Evolutionary conservation across 2,329 filamentous ascomycete species (phyloP), one percentile per base, ranked within the genome.

Genomic region (Fusarium graminum): DNA sequence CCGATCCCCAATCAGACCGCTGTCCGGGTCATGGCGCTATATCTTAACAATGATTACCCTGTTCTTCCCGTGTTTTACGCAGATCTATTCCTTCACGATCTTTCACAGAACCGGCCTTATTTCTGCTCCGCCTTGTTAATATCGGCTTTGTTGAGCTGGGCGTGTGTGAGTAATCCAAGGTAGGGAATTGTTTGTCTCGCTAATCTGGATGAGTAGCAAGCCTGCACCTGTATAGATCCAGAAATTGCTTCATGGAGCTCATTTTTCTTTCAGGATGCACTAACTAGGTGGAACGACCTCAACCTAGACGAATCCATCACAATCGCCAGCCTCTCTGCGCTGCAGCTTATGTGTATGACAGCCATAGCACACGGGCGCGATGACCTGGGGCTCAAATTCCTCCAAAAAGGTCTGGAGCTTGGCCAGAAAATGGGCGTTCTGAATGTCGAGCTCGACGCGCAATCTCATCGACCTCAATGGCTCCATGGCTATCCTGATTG

Each of bases 11-110:
- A 54, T 11, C 26, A 50, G 1, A 9, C 39, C n/a, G 52, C 43
- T 2, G 39, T 50, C 7, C 34, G 39, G 9, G 44, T 14, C 7
- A 54, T 54, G 13, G 52, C 52, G 6, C 28, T 54, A 3, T 54
- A 54, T n/a, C 28, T 54, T 1, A 50, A 50, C 8, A 54, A 54
- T 4, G 52, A 54, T 22, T 40, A 34, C 7, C 34, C 44, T 6
- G 11, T 54, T 2, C 36, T 54, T 17, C 52, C 52, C 5, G 1
- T 54, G 2, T 54, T 54, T 4, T n/a, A 50, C 11, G 28, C 2
- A 2, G 44, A 41, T 10, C 10, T 54, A 6, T 54, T 41, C 3
- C 44, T 54, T 9, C 36, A 7, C 10, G 52, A 54, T 2, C 13
- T 54, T 3, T 19, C 25, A 8, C 44, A 50, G 2, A 40, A 54